Conservation (phyloP, 2,329 filamentous ascomycete genomes). For the Geosmithia flava region DNA sequence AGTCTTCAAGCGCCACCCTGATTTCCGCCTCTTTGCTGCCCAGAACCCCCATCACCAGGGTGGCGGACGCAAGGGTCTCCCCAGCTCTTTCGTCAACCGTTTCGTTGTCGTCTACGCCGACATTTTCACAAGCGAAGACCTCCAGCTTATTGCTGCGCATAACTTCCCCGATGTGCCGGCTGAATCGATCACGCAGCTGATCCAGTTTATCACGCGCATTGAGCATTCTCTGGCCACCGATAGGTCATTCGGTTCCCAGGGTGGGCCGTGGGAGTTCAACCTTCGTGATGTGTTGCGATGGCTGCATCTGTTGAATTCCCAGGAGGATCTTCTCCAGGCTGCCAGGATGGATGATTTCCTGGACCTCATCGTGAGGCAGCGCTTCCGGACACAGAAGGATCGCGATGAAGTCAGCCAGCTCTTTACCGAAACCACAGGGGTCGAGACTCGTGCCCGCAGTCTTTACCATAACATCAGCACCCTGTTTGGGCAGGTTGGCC, state of each 20-base stretch:
- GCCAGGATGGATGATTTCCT: conserved; percentile 61
- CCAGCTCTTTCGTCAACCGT: conserved; percentile 92
- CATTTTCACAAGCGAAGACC: conserved; percentile 68
- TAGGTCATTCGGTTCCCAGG: conserved; percentile 46
- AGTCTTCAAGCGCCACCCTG: conserved; percentile 76
- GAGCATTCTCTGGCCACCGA: conserved; percentile 56
- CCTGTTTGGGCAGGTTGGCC: conserved; percentile 62
- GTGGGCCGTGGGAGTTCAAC: conserved; percentile 92
- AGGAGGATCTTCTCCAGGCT: conserved; percentile 46
- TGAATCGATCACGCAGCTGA: conserved; percentile 52
- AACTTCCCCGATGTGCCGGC: conserved; percentile 55
- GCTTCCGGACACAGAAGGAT: conserved; percentile 67
- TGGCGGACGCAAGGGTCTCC: conserved; percentile 86
- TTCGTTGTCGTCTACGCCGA: conserved; percentile 98
- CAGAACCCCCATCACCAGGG: conserved; percentile 98
- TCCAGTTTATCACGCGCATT: conserved; percentile 69
- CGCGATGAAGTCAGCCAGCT: conserved; percentile 50
- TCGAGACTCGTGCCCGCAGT: conserved; percentile 40
- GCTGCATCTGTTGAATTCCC: conserved; percentile 49
- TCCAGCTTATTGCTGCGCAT: conserved; percentile 69
- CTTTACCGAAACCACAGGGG: conserved; percentile 52
- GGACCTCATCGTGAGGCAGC: conserved; percentile 70
- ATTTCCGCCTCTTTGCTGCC: conserved; percentile 91
- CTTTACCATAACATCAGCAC: conserved; percentile 61
- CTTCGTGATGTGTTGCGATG: conserved; percentile 82